phyloP scores from a whole-genome alignment of 176 grass and related monocot genomes.

The Carex parvula region DNA sequence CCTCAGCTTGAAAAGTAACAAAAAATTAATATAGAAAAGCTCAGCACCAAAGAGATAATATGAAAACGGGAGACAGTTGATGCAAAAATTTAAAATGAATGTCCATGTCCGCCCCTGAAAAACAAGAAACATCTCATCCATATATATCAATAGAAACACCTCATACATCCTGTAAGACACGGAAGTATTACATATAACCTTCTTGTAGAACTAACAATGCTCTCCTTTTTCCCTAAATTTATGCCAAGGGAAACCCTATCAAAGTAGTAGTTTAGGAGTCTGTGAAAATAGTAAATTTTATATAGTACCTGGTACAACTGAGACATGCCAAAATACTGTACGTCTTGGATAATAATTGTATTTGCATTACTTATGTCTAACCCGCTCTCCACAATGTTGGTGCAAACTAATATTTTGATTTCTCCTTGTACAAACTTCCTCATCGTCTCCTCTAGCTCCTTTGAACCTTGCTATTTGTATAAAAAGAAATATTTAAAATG shows the following conservation, averaged over 20 bases:
- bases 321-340: conserved; percentile 81
- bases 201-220: neutral
- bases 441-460: conserved; percentile 69
- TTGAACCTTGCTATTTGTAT: conserved; percentile 60
- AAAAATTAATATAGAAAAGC: conserved; percentile 29
- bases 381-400: conserved; percentile 97
- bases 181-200: neutral
- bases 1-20: conserved; percentile 54
- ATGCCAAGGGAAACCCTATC: neutral
- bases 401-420: conserved; percentile 84
- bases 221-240: neutral
- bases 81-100: neutral
- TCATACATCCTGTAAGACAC: neutral
- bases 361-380: conserved; percentile 93
- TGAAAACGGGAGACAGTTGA: neutral
- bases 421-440: conserved; percentile 64
- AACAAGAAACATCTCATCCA: neutral
- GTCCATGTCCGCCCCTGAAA: neutral
- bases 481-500: conserved; percentile 4
- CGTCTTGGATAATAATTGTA: conserved; percentile 80
- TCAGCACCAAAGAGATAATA: neutral
- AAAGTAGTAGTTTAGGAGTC: neutral
- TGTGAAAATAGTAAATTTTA: neutral
- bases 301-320: conserved; percentile 80
- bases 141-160: neutral